A percentile compares a stretch with the other conserved stretches of the same genome.
phyloP scores from a whole-genome alignment of 176 grass and related monocot genomes.

The Poa pratensis region DNA sequence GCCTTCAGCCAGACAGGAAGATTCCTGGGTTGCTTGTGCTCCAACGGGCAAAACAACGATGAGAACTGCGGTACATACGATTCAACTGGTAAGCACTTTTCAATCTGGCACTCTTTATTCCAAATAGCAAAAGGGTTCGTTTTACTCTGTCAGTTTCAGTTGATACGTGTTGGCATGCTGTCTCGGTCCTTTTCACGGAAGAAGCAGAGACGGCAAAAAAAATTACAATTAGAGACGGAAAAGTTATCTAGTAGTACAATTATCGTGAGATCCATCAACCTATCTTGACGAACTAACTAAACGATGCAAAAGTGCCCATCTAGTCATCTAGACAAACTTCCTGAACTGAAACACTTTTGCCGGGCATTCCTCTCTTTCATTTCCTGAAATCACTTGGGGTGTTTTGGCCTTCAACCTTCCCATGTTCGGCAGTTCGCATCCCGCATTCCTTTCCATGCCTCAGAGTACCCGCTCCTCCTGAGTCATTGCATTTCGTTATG shows the following conservation, averaged over 20 bases:
- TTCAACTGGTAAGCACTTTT: background rate
- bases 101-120: background rate
- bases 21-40: constrained; percentile 36
- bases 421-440: background rate
- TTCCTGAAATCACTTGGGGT: background rate
- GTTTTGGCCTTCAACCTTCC: too few relatives aligned
- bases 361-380: background rate
- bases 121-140: background rate
- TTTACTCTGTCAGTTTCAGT: too few relatives aligned
- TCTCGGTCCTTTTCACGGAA: too few relatives aligned
- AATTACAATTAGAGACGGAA: too few relatives aligned
- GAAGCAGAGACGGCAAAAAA: too few relatives aligned
- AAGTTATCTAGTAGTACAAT: too few relatives aligned
- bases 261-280: too few relatives aligned
- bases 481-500: background rate
- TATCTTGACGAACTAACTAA: background rate
- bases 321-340: background rate
- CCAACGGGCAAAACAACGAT: background rate
- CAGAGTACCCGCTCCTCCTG: background rate
- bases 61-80: background rate
- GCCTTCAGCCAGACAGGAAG: background rate
- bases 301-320: background rate
- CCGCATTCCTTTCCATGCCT: background rate
- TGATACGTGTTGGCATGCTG: too few relatives aligned
- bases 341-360: background rate